Evolutionary conservation across 352 stramenopile species (phyloP), one percentile per base, ranked within the genome.

Genomic region (Globisporangium canariense): DNA sequence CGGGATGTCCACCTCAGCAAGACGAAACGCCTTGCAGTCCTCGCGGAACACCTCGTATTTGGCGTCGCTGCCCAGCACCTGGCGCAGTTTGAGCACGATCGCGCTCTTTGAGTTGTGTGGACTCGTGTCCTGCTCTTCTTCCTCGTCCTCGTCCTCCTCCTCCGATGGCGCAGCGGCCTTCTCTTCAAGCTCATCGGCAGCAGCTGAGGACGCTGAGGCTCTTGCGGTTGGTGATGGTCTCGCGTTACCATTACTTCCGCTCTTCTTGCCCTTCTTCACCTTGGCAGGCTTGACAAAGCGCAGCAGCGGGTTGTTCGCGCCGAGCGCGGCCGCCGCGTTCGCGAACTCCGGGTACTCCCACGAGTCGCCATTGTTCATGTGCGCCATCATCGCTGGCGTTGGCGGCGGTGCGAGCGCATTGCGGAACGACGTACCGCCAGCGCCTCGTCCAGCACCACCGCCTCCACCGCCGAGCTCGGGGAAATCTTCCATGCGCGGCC

Each of bases 41-140:
- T 93, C 78, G 0, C 87, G 81, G 53, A 95, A 93, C 3, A 91
- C 78, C 49, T 93, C 84, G 62, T 93, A 95, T 69, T 93, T 93
- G 22, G 82, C 83, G 51, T 90, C 83, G 49, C 75, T 91, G 38
- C 87, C 87, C 2, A 95, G 73, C 10, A 83, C 74, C 50, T 92
- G 81, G 14, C 83, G 78, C 45, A 95, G 90, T 68, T 89, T 85
- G 20, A 93, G 76, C 55, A 93, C 81, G 10, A 93, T 68, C 32
- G 83, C 79, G 45, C 79, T 91, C 62, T 94, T 92, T 1, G 80
- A 93, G 22, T 81, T 62, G 16, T 68, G 62, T 9, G 74, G 67
- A 16, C 56, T 57, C 65, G 4, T 54, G 57, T 50, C 38, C 8
- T 80, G 69, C n/a, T 81, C 71, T 30, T 74, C 74, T 18, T 89